phyloP scores from a whole-genome alignment of 371 early-diverging fungal genomes.

The Rhizopus microsporus region DNA sequence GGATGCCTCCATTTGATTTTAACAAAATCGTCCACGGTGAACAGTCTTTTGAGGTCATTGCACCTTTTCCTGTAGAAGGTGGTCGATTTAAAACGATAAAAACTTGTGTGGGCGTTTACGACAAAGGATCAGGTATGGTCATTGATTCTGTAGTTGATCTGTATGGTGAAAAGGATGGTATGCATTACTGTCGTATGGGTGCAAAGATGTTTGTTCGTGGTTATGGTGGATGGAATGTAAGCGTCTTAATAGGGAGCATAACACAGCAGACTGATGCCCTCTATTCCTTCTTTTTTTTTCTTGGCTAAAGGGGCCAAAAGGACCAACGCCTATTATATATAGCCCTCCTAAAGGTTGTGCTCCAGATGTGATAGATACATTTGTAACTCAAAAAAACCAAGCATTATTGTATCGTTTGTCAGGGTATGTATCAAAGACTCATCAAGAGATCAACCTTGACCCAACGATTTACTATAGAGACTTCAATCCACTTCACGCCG shows the following conservation, averaged over 20 bases:
- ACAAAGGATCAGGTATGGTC: constrained; percentile 72
- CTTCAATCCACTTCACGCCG: constrained; percentile 71
- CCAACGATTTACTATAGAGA: constrained; percentile 41
- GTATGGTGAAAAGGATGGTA: constrained; percentile 53
- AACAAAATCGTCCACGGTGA: constrained; percentile 76
- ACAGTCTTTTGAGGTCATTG: constrained; percentile 61
- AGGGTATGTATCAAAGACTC: constrained; percentile 17
- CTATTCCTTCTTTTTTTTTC: background rate
- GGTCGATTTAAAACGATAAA: constrained; percentile 49
- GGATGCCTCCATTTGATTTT: constrained; percentile 67
- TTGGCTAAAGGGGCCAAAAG: constrained; percentile 53
- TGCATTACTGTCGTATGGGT: constrained; percentile 51
- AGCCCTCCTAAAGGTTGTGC: constrained; percentile 45
- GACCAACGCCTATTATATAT: constrained; percentile 39
- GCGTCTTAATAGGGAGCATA: background rate
- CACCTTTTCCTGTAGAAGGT: constrained; percentile 62
- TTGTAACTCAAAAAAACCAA: constrained; percentile 48
- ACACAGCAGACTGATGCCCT: background rate
- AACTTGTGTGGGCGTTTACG: constrained; percentile 54
- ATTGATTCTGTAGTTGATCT: constrained; percentile 57
- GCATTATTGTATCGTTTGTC: constrained; percentile 70
- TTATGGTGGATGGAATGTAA: constrained; percentile 59
- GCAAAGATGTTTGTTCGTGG: constrained; percentile 56
- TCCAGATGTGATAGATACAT: constrained; percentile 53
- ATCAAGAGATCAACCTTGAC: background rate